These are phyloP conservation scores for Fonsecaea pugnacius DNA, from an alignment of 2,329 filamentous ascomycete genomes.

Conservation along the genomic window DNA sequence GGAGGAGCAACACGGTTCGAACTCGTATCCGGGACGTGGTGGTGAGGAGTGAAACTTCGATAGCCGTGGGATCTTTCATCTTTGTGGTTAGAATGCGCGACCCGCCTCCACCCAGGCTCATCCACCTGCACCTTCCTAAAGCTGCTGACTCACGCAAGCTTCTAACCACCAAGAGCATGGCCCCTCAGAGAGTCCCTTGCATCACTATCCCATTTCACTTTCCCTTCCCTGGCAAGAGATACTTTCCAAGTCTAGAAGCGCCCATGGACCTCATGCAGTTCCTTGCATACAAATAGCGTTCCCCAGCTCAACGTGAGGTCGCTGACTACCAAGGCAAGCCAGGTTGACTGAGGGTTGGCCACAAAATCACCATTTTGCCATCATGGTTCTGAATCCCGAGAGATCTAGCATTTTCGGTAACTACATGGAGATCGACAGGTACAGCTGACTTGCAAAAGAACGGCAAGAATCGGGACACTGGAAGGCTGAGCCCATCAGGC, in stretches of 20 bases:
- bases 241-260: neutral
- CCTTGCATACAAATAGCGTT: neutral
- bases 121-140: neutral
- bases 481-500: constrained; percentile 17
- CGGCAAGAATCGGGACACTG: constrained; percentile 16
- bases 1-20: constrained; percentile 8
- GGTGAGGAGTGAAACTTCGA: neutral
- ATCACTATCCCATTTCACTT: neutral
- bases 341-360: neutral
- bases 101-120: neutral
- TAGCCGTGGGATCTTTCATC: neutral
- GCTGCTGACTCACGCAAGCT: constrained; percentile 1
- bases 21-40: constrained; percentile 6
- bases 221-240: neutral
- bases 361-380: neutral
- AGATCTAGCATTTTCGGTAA: constrained; percentile 9
- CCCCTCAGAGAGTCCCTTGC: neutral
- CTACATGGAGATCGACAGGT: constrained; percentile 6
- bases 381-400: neutral
- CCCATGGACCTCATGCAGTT: neutral
- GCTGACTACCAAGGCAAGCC: neutral
- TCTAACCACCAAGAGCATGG: neutral
- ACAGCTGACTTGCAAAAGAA: constrained; percentile 14
- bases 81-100: neutral
- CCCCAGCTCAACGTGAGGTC: neutral